Evolutionary conservation across 305 asterid genomes (phyloP).

Genomic region (Withania somnifera): DNA sequence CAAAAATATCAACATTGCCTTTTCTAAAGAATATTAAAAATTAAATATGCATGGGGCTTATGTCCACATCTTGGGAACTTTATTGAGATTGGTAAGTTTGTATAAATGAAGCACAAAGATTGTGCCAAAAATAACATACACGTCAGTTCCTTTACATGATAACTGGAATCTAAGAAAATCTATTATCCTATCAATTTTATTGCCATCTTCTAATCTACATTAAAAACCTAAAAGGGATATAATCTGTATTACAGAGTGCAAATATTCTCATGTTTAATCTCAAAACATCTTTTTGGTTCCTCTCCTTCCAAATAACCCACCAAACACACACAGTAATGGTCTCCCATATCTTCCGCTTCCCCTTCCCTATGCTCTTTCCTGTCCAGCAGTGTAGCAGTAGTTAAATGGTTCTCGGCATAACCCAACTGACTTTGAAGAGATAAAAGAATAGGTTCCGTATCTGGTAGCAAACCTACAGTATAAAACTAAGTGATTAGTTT

Average conservation of each 20-base stretch:
- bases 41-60: neutral
- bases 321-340: neutral
- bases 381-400: neutral
- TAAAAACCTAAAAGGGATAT: neutral
- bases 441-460: neutral
- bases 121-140: neutral
- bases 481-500: neutral
- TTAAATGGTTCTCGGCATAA: neutral
- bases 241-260: neutral
- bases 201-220: neutral
- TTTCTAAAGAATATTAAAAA: neutral
- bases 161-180: neutral
- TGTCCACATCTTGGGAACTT: neutral
- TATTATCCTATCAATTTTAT: neutral
- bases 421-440: neutral
- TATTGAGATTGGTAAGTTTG: neutral
- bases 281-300: neutral
- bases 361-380: neutral
- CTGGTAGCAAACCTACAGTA: neutral
- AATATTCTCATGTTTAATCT: neutral
- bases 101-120: neutral
- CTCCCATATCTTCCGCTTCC: neutral
- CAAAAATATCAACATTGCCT: neutral
- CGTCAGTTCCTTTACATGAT: neutral
- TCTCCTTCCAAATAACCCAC: neutral